Conservation (phyloP, 345 rosid species). For the Microthlaspi erraticum region DNA sequence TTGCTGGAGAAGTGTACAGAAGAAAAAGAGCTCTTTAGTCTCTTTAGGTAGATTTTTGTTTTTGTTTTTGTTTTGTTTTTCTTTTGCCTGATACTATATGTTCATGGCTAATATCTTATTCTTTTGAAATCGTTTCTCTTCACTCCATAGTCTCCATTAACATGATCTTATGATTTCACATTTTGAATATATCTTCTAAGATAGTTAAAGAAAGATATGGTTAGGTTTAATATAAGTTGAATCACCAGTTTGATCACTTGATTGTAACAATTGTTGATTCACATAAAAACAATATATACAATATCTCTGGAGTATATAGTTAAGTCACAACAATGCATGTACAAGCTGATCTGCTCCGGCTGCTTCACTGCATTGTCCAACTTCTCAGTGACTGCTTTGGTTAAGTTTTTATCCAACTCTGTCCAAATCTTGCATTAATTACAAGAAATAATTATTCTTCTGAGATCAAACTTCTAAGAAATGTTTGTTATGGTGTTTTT, state of each 20-base stretch:
- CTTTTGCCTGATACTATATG: slow-evolving; percentile 1
- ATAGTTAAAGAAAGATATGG: background rate
- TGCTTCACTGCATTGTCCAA: slow-evolving; percentile 61
- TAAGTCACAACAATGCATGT: slow-evolving; percentile 4
- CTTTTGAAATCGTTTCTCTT: slow-evolving; percentile 5
- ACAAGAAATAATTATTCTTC: background rate
- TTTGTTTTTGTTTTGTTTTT: slow-evolving; percentile 28
- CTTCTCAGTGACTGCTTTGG: slow-evolving; percentile 64
- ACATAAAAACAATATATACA: too few relatives aligned
- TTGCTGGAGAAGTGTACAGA: slow-evolving; percentile 27
- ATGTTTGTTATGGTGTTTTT: background rate
- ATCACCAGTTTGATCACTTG: background rate
- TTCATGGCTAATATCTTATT: slow-evolving; percentile 5
- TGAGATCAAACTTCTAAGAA: background rate
- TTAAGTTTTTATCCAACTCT: slow-evolving; percentile 66
- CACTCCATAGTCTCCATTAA: background rate
- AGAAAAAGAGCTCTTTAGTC: slow-evolving; percentile 38
- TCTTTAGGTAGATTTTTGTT: slow-evolving; percentile 16
- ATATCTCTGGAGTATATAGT: background rate
- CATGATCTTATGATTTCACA: background rate
- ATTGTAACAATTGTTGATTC: background rate
- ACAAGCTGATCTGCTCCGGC: slow-evolving; percentile 47
- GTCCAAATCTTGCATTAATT: slow-evolving; percentile 48
- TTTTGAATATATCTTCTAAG: background rate
- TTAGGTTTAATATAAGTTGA: background rate